phyloP scores from a whole-genome alignment of 306 rosid species.

The Cicer pinnatifidum region DNA sequence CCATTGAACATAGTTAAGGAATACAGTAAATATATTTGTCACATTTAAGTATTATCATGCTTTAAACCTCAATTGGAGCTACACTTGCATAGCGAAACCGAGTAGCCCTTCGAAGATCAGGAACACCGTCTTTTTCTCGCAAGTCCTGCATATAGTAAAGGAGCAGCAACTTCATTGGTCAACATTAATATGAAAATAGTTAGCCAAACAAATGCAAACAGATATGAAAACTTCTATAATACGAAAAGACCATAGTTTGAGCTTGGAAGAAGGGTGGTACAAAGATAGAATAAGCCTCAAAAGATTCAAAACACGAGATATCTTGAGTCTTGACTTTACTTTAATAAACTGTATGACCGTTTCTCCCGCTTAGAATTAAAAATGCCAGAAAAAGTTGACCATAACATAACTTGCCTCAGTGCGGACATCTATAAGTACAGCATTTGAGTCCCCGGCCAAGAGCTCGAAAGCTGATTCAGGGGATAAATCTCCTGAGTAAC shows the following conservation, averaged over 20 bases:
- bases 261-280: conserved; percentile 28
- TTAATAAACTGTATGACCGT: conserved; percentile 30
- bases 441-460: conserved; percentile 67
- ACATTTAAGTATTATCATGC: conserved; percentile 33
- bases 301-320: conserved; percentile 38
- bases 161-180: conserved; percentile 33
- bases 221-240: conserved; percentile 9
- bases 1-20: conserved; percentile 20
- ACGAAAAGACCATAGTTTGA: conserved; percentile 17
- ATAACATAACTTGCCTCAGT: conserved; percentile 73
- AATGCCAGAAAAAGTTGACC: conserved; percentile 49
- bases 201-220: conserved; percentile 29
- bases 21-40: conserved; percentile 17
- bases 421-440: conserved; percentile 83
- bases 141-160: conserved; percentile 59
- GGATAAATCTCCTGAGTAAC: conserved; percentile 90
- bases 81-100: conserved; percentile 84
- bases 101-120: conserved; percentile 84
- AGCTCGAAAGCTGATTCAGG: conserved; percentile 76
- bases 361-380: conserved; percentile 41
- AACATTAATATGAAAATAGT: conserved; percentile 37
- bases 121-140: conserved; percentile 83
- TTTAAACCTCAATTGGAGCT: conserved; percentile 68
- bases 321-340: conserved; percentile 23
- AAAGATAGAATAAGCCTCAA: conserved; percentile 31